phyloP scores from a whole-genome alignment of 345 rosid species.

The Xanthoceras sorbifolium region DNA sequence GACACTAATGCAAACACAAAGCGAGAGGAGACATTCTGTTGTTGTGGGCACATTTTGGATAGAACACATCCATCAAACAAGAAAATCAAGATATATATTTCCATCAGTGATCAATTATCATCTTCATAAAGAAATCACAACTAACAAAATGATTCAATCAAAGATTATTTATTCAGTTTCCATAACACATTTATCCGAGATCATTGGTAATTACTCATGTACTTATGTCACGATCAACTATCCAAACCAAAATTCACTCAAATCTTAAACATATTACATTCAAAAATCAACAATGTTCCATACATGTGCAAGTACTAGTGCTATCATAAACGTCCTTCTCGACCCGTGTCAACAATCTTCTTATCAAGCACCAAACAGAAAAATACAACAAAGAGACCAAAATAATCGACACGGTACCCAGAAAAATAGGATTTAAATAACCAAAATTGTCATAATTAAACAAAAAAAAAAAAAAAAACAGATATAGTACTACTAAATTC shows the following conservation, averaged over 20 bases:
- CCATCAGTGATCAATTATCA: background rate
- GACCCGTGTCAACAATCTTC: background rate
- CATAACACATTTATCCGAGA: background rate
- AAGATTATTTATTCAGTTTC: conserved; percentile 5
- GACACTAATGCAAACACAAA: background rate
- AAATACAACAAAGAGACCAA: background rate
- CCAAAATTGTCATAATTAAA: background rate
- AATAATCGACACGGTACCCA: background rate
- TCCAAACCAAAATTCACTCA: background rate
- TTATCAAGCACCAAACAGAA: background rate
- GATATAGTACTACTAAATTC: background rate
- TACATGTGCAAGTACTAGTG: background rate
- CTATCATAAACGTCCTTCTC: background rate
- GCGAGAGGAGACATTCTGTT: background rate
- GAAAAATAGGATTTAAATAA: background rate
- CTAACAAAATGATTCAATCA: background rate
- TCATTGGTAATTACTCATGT: background rate
- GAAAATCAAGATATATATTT: background rate
- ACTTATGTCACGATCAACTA: background rate
- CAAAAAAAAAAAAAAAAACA: background rate
- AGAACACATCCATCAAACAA: background rate
- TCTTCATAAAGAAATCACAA: background rate
- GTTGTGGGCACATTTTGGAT: background rate
- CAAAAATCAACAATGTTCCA: background rate
- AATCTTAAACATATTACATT: background rate